Conservation (phyloP, 805 yeast genomes). For the Debaryomyces castellii region DNA sequence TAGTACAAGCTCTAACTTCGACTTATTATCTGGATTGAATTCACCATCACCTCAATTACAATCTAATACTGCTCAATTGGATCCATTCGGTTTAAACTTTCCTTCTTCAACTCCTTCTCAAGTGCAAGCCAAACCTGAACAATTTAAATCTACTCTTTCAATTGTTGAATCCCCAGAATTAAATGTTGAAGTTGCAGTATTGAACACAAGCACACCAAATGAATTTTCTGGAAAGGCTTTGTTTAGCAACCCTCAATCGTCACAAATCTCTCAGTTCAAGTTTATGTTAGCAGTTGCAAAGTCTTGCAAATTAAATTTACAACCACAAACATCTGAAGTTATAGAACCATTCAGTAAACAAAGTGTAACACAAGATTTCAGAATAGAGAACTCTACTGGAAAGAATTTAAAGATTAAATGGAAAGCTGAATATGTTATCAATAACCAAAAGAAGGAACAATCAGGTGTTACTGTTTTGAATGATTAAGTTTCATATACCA, state of each 20-base stretch:
- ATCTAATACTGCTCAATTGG: conserved; percentile 27
- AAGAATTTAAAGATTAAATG: conserved; percentile 66
- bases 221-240: conserved; percentile 43
- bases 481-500: neutral
- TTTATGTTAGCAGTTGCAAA: conserved; percentile 74
- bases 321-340: conserved; percentile 58
- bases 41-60: conserved; percentile 42
- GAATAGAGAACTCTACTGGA: conserved; percentile 30
- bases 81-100: conserved; percentile 41
- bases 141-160: conserved; percentile 14
- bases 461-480: conserved; percentile 48
- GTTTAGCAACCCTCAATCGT: conserved; percentile 50
- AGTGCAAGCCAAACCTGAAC: conserved; percentile 12
- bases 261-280: conserved; percentile 49
- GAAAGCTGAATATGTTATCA: conserved; percentile 59
- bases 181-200: conserved; percentile 47
- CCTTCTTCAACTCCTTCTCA: conserved; percentile 36
- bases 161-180: conserved; percentile 48
- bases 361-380: conserved; percentile 55
- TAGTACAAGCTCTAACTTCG: conserved; percentile 14
- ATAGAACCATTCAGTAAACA: conserved; percentile 48
- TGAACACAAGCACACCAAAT: conserved; percentile 33
- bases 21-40: conserved; percentile 35
- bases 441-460: conserved; percentile 51
- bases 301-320: conserved; percentile 52